Conservation (phyloP, 73 alveolate species). For the Paraurostyla sp. region DNA sequence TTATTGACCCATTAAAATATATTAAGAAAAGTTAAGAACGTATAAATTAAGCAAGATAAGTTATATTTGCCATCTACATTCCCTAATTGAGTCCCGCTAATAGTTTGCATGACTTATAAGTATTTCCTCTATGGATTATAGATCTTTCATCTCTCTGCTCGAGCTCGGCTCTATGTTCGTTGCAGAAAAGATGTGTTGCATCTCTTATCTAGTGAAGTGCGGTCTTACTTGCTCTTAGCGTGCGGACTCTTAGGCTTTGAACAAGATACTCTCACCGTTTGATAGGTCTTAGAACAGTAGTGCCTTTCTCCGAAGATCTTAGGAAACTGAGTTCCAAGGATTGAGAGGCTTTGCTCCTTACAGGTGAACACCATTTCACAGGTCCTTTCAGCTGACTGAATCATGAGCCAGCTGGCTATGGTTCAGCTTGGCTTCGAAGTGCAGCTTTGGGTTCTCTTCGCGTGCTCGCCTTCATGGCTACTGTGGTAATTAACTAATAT, state of each 20-base stretch:
- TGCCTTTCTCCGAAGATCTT: no score
- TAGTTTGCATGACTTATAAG: constrained; percentile 17
- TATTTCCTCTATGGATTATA: constrained; percentile 24
- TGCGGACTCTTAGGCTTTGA: constrained; percentile 65
- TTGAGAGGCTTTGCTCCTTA: not conserved
- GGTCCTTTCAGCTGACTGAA: no score
- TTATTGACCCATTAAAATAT: no score
- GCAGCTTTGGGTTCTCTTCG: constrained; percentile 28
- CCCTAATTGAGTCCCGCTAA: constrained; percentile 64
- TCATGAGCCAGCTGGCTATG: no score
- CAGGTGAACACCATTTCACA: not conserved
- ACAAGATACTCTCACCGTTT: constrained; percentile 61
- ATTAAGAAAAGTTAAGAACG: no score
- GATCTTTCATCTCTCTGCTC: not conserved
- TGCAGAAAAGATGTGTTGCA: not conserved
- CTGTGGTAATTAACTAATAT: constrained; percentile 29
- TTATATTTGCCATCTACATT: constrained; percentile 34
- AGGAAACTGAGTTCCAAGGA: not conserved
- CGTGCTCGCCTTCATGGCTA: constrained; percentile 3
- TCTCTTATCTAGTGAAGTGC: not conserved
- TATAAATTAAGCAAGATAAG: not conserved
- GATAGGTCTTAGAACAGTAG: no score
- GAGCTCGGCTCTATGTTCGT: not conserved
- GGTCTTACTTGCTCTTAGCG: constrained; percentile 15
- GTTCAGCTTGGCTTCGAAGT: not conserved